phyloP scores from a whole-genome alignment of 495 filamentous ascomycete genomes.

The Penicillium odoratum region DNA sequence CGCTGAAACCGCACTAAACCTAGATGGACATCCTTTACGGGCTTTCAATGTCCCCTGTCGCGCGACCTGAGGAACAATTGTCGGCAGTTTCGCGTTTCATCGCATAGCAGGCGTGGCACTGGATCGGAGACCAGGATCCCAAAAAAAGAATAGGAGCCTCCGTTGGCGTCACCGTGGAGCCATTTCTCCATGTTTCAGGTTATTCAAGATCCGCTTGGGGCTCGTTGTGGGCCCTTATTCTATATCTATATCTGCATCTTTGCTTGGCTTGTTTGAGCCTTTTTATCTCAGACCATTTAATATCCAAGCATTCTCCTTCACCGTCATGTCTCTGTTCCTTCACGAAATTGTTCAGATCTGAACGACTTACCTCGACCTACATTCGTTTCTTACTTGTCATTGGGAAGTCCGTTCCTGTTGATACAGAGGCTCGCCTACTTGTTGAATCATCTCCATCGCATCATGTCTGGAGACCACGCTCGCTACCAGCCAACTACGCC shows the following conservation, averaged over 20 bases:
- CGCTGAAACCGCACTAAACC: slow-evolving; percentile 41
- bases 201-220: slow-evolving; percentile 29
- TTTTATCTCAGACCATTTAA: slow-evolving; percentile 39
- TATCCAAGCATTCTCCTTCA: slow-evolving; percentile 37
- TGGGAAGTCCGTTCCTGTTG: slow-evolving; percentile 1
- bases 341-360: slow-evolving; percentile 12
- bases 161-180: slow-evolving; percentile 38
- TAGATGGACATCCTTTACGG: slow-evolving; percentile 10
- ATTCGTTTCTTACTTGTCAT: slow-evolving; percentile 10
- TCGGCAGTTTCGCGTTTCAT: slow-evolving; percentile 41
- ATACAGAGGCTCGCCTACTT: not conserved
- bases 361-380: slow-evolving; percentile 8
- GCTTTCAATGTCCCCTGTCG: slow-evolving; percentile 31
- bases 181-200: slow-evolving; percentile 47
- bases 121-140: slow-evolving; percentile 31
- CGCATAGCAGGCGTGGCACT: slow-evolving; percentile 20
- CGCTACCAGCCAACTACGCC: slow-evolving; percentile 51
- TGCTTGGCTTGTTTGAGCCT: slow-evolving; percentile 25
- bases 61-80: slow-evolving; percentile 25
- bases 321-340: slow-evolving; percentile 20
- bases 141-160: slow-evolving; percentile 34
- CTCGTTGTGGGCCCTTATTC: slow-evolving; percentile 24
- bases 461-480: slow-evolving; percentile 48
- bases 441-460: slow-evolving; percentile 11
- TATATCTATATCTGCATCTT: slow-evolving; percentile 26